Base-by-base conservation (phyloP, 1,284 basidiomycete species). In the Kalmanozyma brasiliensis region DNA sequence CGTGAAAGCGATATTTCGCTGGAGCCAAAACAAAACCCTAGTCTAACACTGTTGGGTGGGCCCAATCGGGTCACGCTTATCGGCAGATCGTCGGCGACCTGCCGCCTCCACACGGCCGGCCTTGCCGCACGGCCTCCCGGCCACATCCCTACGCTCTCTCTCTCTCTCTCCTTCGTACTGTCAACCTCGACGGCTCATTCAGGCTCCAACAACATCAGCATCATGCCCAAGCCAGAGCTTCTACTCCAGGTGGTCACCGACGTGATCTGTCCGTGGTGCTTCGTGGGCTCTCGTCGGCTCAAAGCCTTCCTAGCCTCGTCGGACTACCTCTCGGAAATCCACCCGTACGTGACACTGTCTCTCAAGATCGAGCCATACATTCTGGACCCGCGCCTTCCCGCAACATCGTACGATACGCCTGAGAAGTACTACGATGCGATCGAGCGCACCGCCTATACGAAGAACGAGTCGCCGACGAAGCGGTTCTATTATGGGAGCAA, bases 251-350 rank as follows among this genome's bases (percentile, higher is more conserved):
- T 73, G 0, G 59, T 63, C 1, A 67, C 66, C 19, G 73, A 75
- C 44, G 49, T 64, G 37, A 65, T 64, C 49, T 75, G 73, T 41
- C 73, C 73, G 8, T 75, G 73, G 73, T 75, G 73, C 44, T 66
- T 62, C 24, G 63, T 73, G 9, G 69, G 69, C 3, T 61, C 68
- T 20, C 52, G 58, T 20, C 47, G 67, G 14, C 53, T 68, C 33
- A 63, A 74, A 44, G 51, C 51, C 5, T 71, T 70, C 20, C 53
- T 74, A 22, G 36, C 53, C 14, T 69, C 65, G 32, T 40, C 51
- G 16, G 73, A 75, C 49, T 75, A 64, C 55, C 49, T 53, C 32
- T 49, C 32, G 30, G 62, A 75, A 26, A 71, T 75, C 30, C 57
- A 52, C 9, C 59, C 65, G 11, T 41, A 66, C 40, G 64, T 75